phyloP scores from a whole-genome alignment of 306 rosid species.

The Castanea mollissima region DNA sequence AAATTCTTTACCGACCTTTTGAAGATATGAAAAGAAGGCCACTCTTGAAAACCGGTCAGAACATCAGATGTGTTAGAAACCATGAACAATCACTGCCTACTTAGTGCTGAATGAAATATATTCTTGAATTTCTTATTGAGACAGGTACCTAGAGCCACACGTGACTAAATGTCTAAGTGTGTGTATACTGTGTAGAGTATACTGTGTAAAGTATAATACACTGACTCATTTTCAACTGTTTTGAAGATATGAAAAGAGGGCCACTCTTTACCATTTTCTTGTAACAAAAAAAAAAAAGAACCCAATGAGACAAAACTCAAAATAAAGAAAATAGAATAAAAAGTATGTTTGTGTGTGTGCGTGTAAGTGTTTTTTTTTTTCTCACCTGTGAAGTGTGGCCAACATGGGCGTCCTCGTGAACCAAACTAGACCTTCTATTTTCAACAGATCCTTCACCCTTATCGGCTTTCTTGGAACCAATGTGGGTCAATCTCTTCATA shows the following conservation, averaged over 20 bases:
- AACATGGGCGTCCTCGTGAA: conserved; percentile 33
- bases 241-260: too few species aligned
- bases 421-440: conserved; percentile 34
- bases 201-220: too few species aligned
- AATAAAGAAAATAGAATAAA: not conserved
- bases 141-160: too few species aligned
- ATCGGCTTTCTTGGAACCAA: conserved; percentile 60
- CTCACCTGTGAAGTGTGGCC: conserved; percentile 47
- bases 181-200: too few species aligned
- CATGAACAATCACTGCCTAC: not conserved
- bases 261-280: too few species aligned
- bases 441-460: conserved; percentile 33
- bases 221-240: not conserved
- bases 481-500: conserved; percentile 54
- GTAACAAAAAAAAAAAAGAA: not conserved
- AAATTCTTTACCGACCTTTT: conserved; percentile 56
- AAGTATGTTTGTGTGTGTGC: not conserved
- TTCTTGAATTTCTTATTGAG: too few species aligned
- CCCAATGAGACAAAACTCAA: conserved; percentile 5
- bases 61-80: conserved; percentile 35
- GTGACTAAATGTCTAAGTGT: too few species aligned
- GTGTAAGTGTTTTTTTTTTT: not conserved
- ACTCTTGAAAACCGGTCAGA: conserved; percentile 90
- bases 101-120: not conserved
- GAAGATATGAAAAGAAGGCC: conserved; percentile 99